Base-by-base conservation (phyloP, 371 early-diverging fungal species). In the Conidiobolus incongruus region DNA sequence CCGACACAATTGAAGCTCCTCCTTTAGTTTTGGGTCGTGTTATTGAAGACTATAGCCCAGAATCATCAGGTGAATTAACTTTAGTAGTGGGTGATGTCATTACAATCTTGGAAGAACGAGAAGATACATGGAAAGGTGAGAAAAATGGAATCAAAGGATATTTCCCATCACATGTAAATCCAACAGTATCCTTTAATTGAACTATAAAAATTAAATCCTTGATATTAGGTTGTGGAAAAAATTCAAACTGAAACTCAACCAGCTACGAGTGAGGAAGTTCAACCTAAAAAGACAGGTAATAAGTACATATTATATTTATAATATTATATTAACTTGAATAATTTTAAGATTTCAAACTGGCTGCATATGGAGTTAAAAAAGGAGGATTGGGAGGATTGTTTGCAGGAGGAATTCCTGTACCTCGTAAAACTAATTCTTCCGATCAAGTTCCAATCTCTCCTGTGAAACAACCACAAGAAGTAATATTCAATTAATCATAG, bases 321-420 rank as follows among this genome's bases (percentile, higher is more conserved):
- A 4, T 26, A 8, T 26, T 26, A 26, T 26, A 4, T 26, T 26
- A 4, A 26, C 29, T 23, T n/a, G 11, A 5, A 23, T 19, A 2
- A 16, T 20, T 29, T 19, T 13, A 13, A 38, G 22, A 30, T 23
- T 75, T 77, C 52, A 75, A 63, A 48, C 55, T 77, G 44, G 81
- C 81, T 4, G 78, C 81, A 0, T 80, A 71, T 47, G 82, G 82
- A 43, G 79, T 82, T n/a, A 76, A 77, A 47, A 75, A 77, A 50
- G 82, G 80, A 43, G 82, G 82, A n/a, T 64, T 81, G 44, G 82
- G 82, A 23, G 69, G 77, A 39, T 52, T 81, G 31, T 70, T 81
- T 41, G 75, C 78, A 20, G 78, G 76, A 20, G 75, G 72, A 8
- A 61, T 68, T 40, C 59, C 66, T 7, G 20, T 24, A 24, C 17